Evolutionary conservation across 805 yeast genomes (phyloP), one percentile per base, ranked within the genome.

Genomic region (Kazachstania bromeliacearum): DNA sequence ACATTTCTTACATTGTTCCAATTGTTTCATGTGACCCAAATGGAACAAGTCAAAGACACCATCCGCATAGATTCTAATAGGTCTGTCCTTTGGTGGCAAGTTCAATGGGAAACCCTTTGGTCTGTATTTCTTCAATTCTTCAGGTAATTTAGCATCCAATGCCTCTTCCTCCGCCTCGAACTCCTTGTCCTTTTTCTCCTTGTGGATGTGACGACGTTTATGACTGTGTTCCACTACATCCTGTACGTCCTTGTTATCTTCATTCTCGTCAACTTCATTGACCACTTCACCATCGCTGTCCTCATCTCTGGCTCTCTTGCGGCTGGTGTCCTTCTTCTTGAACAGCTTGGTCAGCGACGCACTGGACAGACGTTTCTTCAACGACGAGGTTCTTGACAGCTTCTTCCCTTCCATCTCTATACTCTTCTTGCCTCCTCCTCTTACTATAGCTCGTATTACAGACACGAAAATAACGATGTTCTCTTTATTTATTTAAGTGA

Each of bases 41-140:
- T 92, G 98, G 64, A 92, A 92, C 43, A 92, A 65, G 62, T 92
- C 98, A 66, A 92, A 92, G 14, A 92, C 96, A 36, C 98, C 98
- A 62, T 92, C 98, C 5, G 98, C 98, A 57, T 92, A 92, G n/a
- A 92, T 75, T 41, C 98, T 71, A 20, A 92, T 76, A 1, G 95
- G 88, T 40, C 96, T 70, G 52, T 81, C 92, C 4, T 57, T 65
- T 2, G 96, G 94, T 2, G 98, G 98, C 18, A 78, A 48, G 47
- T 85, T 85, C 59, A 92, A 73, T 46, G 66, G 67, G 63, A 62
- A 85, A 2, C 96, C 96, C 22, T 62, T 60, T 17, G 95, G 96
- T 49, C 95, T 71, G 63, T 68, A 85, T 60, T 76, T 81, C 40
- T 88, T 68, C 51, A 73, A 73, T 43, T 82, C 76, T 35, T 68